phyloP scores from a whole-genome alignment of 2,329 filamentous ascomycete genomes.

The Scolecobasidium constrictum region DNA sequence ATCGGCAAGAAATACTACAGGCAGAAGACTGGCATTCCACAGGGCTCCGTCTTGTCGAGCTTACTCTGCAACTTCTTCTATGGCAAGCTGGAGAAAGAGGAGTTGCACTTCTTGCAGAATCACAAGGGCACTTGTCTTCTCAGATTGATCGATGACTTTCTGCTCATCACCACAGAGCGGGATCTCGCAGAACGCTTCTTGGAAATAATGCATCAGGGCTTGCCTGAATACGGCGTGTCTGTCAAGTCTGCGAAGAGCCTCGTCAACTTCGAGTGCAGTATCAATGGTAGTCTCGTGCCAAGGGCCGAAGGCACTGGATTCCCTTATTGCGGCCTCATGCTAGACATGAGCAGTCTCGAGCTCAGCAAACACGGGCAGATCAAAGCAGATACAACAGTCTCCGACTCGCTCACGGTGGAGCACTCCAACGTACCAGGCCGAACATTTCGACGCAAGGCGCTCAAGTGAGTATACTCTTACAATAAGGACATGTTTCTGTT shows the following conservation, averaged over 20 bases:
- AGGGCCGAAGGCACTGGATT: constrained; percentile 40
- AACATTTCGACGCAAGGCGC: constrained; percentile 68
- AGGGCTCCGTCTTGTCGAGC: constrained; percentile 81
- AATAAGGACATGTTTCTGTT: constrained; percentile 6
- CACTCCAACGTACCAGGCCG: constrained; percentile 60
- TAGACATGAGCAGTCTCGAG: constrained; percentile 65
- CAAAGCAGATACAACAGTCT: constrained; percentile 34
- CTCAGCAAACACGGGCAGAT: constrained; percentile 55
- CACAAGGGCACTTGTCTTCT: constrained; percentile 55
- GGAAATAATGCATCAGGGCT: constrained; percentile 65
- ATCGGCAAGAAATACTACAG: constrained; percentile 82
- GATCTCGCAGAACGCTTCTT: constrained; percentile 62
- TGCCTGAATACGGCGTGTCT: constrained; percentile 68
- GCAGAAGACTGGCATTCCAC: constrained; percentile 82
- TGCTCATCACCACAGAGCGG: constrained; percentile 67
- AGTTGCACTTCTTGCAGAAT: constrained; percentile 54
- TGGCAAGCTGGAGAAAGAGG: constrained; percentile 64
- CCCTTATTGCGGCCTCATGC: constrained; percentile 76
- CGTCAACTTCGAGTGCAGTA: constrained; percentile 63
- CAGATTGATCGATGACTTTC: constrained; percentile 83
- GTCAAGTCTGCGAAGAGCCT: constrained; percentile 72
- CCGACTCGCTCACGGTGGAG: constrained; percentile 71
- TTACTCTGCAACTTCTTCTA: constrained; percentile 95
- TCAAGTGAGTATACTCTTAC: constrained; percentile 42
- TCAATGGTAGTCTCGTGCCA: constrained; percentile 40